Evolutionary conservation across 331 rosid genomes (phyloP), one percentile per base, ranked within the genome.

Genomic region (Arachis monticola): DNA sequence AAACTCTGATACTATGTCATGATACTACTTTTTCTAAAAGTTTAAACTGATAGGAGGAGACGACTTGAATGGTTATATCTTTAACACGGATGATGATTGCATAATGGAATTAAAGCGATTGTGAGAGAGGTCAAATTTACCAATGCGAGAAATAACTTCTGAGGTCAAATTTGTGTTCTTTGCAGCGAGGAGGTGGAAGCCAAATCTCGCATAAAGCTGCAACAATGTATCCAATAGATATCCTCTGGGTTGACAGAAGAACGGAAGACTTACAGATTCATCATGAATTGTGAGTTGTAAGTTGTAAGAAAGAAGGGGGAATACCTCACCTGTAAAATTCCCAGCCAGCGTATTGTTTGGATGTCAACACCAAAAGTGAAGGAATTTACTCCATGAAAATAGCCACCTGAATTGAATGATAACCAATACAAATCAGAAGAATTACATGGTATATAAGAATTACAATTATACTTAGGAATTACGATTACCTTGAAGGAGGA

Each of bases 131-230:
- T 31, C 44, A 64, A 55, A 70, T 48, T 48, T 84, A 91, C 98
- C 93, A 91, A 27, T 93, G 98, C 79, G 75, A 77, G 67, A 52
- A 78, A 69, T 84, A 88, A 80, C 76, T 81, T 83, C 55, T 89
- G 79, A 89, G 57, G 72, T 27, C 30, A 27, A 84, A 67, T 48
- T 83, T 80, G 3, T 46, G 14, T 79, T 87, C 84, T 74, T 82
- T 74, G 79, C 72, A 57, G 30, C 74, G 84, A 1, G 76, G 57
- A 68, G 71, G 48, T 35, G 96, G 81, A 69, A 93, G 83, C 95
- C 95, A 93, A 47, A 93, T 93, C 83, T 93, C 90, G 10, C 97
- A 91, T 53, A 91, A 75, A 83, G 95, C 96, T 8, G 93, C 95
- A 63, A 77, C 83, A 8, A 89, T 58, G 72, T 91, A 93, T 75